phyloP scores from a whole-genome alignment of 306 rosid species.

The Quercus ilex region DNA sequence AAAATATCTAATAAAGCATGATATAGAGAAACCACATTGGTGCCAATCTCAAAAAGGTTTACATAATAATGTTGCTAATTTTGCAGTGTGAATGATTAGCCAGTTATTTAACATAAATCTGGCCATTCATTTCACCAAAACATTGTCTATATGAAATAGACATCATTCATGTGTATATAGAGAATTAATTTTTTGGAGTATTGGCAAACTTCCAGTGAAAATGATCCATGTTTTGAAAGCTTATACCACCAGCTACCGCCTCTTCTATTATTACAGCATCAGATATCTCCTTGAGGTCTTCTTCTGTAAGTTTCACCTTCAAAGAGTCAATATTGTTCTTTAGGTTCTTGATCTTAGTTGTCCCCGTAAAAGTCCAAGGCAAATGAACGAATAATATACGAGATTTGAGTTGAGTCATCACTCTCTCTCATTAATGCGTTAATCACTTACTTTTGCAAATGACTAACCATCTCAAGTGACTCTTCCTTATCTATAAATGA shows the following conservation, averaged over 20 bases:
- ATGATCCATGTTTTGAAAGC: neutral
- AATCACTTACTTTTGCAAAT: neutral
- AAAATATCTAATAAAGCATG: too few relatives aligned
- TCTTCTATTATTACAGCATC: neutral
- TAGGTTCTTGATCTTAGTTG: conserved; percentile 8
- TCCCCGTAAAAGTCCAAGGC: neutral
- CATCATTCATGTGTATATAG: neutral
- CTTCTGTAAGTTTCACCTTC: conserved; percentile 4
- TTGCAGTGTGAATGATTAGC: neutral
- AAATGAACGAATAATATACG: neutral
- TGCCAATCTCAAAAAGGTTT: neutral
- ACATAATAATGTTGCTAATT: neutral
- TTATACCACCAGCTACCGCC: conserved; percentile 5
- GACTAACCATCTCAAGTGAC: too few relatives aligned
- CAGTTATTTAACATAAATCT: neutral
- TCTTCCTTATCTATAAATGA: too few relatives aligned
- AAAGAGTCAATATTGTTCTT: conserved; percentile 13
- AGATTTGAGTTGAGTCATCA: neutral
- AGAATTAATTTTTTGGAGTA: conserved; percentile 1
- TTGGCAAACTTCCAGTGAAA: conserved; percentile 17
- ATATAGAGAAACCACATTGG: neutral
- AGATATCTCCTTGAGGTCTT: conserved; percentile 6
- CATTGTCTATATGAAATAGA: neutral
- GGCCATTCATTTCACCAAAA: neutral
- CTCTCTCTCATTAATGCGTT: too few relatives aligned